Evolutionary conservation across 202 grass and related monocot species (phyloP), one percentile per base, ranked within the genome.

Genomic region (Musa balbisiana): DNA sequence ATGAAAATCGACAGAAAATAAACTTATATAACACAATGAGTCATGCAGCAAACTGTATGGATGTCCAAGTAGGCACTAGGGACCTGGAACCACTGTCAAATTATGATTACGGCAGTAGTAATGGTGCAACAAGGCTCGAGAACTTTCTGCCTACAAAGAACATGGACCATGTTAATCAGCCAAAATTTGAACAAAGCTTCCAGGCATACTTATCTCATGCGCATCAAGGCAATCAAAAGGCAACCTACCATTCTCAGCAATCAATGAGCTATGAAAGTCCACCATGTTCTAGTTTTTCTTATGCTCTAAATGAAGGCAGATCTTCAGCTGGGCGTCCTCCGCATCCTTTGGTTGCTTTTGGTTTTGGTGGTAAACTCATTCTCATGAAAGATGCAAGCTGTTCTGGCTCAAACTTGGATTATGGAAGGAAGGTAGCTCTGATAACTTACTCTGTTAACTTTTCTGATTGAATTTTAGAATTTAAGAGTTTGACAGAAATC

Each of bases 301-400:
- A 81, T 73, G 87, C 83, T 29, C 78, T 20, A 1, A 70, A 82
- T n/a, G 83, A 92, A 87, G 94, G 63, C 51, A 89, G 83, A 56
- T 94, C 87, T 59, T 94, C 83, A 6, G 89, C 84, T 65, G 95
- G 95, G 73, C 89, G 91, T 6, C 95, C 89, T 29, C 52, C 91
- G 9, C 95, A 99, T 86, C 80, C 91, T 78, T 78, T 99, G 11
- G 89, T 99, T 83, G 64, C 91, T 75, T 99, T 95, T 87, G 95
- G 95, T 66, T 99, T 99, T 86, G 89, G 91, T 55, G 95, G 91
- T 24, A 99, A 88, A 67, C 83, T 95, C 75, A 53, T 99, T 67
- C 72, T 99, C 76, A 88, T 88, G 95, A 99, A 94, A 86, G 87
- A 90, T 73, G 81, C 83, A 62, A 86, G 52, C 81, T 85, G 82